Base-by-base conservation (phyloP, 768 basidiomycete species). In the Naganishia antarctica region DNA sequence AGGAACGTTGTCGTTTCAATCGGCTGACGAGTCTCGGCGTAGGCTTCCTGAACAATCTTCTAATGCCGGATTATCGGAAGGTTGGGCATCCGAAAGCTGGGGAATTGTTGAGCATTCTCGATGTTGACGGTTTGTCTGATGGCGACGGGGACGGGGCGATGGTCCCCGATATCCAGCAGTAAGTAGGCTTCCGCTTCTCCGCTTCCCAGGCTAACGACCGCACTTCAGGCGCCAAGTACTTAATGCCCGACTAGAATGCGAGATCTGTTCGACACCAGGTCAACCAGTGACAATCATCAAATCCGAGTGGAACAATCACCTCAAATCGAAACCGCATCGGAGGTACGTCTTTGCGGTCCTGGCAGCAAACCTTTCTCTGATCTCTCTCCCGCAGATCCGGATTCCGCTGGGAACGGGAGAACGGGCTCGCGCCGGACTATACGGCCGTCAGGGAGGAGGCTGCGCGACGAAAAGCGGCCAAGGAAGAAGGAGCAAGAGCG, bases 21-120 rank as follows among this genome's bases (percentile, higher is more conserved):
- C n/a, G n/a, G n/a, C n/a, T n/a, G n/a, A n/a, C n/a, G n/a, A n/a
- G n/a, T n/a, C n/a, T n/a, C n/a, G n/a, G n/a, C n/a, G 3, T 66
- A 88, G 89, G 78, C 40, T 90, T 90, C 73, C 72, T 90, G 44
- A 72, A 76, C 21, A 70, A 75, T 12, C 68, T 77, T 18, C 61
- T 73, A 2, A 78, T 91, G 43, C 86, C 84, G 0, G 81, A 86
- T 70, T 85, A 89, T 4, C 68, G 29, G 13, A 29, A 23, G 0
- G 28, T 68, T 3, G 73, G 73, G 12, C 71, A 73, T 66, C 44
- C 58, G 0, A 68, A 73, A 23, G 69, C 71, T 5, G 18, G 11
- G 4, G 61, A 47, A 12, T 51, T 77, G 11, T 57, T 76, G 43
- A 49, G 18, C 2, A 15, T 58, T 26, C 63, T 49, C 46, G 8